phyloP scores from a whole-genome alignment of 176 grass and related monocot species.

The Triticum monococcum region DNA sequence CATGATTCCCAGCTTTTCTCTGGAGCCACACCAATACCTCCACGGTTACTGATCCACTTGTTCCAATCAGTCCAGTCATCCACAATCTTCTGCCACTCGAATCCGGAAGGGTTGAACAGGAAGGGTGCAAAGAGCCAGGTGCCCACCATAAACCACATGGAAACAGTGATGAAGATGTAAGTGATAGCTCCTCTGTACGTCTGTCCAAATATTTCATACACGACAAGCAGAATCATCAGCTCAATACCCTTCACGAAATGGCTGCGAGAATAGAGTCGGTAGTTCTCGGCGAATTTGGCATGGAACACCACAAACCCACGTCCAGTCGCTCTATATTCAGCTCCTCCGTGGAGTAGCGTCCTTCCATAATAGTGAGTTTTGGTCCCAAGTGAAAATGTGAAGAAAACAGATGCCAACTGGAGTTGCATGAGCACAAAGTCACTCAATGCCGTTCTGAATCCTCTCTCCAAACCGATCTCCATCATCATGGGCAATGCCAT shows the following conservation, averaged over 20 bases:
- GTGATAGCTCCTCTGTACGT: slow-evolving; percentile 78
- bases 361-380: slow-evolving; percentile 97
- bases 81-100: slow-evolving; percentile 99
- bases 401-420: slow-evolving; percentile 96
- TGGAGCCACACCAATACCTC: slow-evolving; percentile 82
- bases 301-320: slow-evolving; percentile 98
- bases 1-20: slow-evolving; percentile 98
- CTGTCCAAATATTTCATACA: slow-evolving; percentile 90
- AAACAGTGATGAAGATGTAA: slow-evolving; percentile 91
- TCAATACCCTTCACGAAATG: slow-evolving; percentile 99
- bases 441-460: slow-evolving; percentile 92
- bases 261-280: slow-evolving; percentile 90
- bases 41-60: slow-evolving; percentile 95
- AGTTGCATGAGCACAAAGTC: slow-evolving; percentile 99
- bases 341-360: slow-evolving; percentile 94
- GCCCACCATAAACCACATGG: slow-evolving; percentile 99
- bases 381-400: slow-evolving; percentile 96
- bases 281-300: slow-evolving; percentile 94
- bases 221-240: slow-evolving; percentile 86
- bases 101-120: slow-evolving; percentile 94
- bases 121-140: slow-evolving; percentile 96
- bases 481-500: slow-evolving; percentile 99
- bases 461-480: slow-evolving; percentile 94
- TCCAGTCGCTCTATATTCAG: slow-evolving; percentile 93
- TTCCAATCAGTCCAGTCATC: slow-evolving; percentile 99